A percentile compares a stretch with the other conserved stretches of the same genome.
Evolutionary conservation across 805 yeast genomes (phyloP).

Genomic region (Kluyveromyces aestuarii): DNA sequence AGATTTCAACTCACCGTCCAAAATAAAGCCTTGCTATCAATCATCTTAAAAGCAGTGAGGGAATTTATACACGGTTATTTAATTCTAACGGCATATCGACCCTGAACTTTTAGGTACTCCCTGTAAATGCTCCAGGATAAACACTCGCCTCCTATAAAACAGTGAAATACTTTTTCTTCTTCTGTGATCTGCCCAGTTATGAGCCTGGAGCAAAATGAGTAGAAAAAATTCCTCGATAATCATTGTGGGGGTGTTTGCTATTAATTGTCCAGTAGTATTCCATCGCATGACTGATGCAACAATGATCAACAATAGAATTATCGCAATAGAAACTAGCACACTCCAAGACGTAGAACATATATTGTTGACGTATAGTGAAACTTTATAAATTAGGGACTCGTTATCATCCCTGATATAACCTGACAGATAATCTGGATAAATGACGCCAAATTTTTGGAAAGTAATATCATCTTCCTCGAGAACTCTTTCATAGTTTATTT

Average conservation of each 20-base stretch:
- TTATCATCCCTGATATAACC: conserved; percentile 6
- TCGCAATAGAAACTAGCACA: conserved; percentile 22
- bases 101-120: too few relatives aligned
- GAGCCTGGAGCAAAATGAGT: conserved; percentile 32
- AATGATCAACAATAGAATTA: conserved; percentile 25
- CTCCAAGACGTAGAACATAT: conserved; percentile 29
- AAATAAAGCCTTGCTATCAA: too few relatives aligned
- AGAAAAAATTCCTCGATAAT: conserved; percentile 36
- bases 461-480: conserved; percentile 27
- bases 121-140: conserved; percentile 5
- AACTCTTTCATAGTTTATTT: conserved; percentile 19
- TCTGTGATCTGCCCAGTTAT: conserved; percentile 26
- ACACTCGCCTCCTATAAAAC: conserved; percentile 14
- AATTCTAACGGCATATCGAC: too few relatives aligned
- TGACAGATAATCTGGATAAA: conserved; percentile 15
- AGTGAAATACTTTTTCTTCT: conserved; percentile 20
- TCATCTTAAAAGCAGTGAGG: too few relatives aligned
- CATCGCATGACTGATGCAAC: conserved; percentile 30
- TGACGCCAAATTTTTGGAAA: conserved; percentile 21
- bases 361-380: conserved; percentile 20
- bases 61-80: too few relatives aligned
- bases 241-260: conserved; percentile 36
- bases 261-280: conserved; percentile 34
- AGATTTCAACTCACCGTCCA: too few relatives aligned
- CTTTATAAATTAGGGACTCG: conserved; percentile 13